Evolutionary conservation across 164 flowering plant genomes (phyloP), one percentile per base, ranked within the genome.

Genomic region (Tetracentron sinense): DNA sequence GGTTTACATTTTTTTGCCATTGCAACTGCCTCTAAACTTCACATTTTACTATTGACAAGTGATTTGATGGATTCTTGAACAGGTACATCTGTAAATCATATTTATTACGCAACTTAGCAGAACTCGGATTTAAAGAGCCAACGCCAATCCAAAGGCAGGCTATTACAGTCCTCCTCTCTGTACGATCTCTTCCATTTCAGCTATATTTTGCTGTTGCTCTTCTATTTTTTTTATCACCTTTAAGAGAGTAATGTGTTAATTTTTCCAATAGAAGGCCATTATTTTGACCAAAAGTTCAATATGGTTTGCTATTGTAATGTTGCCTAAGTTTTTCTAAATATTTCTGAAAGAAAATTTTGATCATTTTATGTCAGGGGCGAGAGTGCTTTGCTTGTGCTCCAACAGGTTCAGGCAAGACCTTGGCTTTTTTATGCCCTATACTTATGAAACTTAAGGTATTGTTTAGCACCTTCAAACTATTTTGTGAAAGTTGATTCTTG

Each of bases 91-190:
- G 97, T 66, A 74, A 72, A 46, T 62, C 82, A 38, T 85, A 82
- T 69, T 54, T 93, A 61, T 61, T 89, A 7, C 81, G 56, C 62
- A 90, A 90, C 72, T 69, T 89, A 56, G 79, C 77, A 47, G 83
- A 81, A 70, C 88, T 85, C 74, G 96, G 97, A 74, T 88, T 80
- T 62, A 81, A 76, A 69, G 98, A 93, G 67, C 98, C 98, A 71
- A 93, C 98, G 54, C 94, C 98, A 62, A 93, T 93, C 57, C 98
- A 93, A 83, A 84, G 92, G 88, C 98, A 93, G 94, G 94, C 96
- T 75, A 88, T 93, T 80, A 91, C 98, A 70, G 81, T 87, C 61
- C 90, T 93, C 63, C 74, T 93, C 81, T 90, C 92, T 77, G 98
- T 93, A 93, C 82, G 92, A n/a, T n/a, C 64, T 63, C 79, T 78